Evolutionary conservation across 495 filamentous ascomycete genomes (phyloP), one percentile per base, ranked within the genome.

Genomic region (Sabuloglossum arenarium): DNA sequence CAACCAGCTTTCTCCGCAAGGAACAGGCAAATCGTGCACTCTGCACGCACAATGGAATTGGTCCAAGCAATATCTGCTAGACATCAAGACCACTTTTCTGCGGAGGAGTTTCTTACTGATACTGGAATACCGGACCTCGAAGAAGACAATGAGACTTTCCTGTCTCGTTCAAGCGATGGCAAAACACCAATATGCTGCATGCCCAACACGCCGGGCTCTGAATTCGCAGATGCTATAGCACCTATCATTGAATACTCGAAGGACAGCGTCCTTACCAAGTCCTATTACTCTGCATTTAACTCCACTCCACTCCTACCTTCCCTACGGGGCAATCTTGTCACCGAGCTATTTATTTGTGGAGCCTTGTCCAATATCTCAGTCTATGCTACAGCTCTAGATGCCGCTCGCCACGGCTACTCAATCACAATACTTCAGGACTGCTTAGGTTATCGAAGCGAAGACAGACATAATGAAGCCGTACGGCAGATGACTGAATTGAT

Each of bases 381-480:
- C 29, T 91, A 88, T 63, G 91, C 91, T 9, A 98, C 91, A 1
- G 90, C 88, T 24, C 70, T 94, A 50, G 91, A 96, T 62, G 91
- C 91, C 1, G 90, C 85, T 0, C 78, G 79, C 16, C 82, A 94
- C 65, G 91, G 91, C 12, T 82, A 91, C 60, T 76, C 79, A 25
- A 85, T 95, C 57, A 88, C 83, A 5, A 68, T 98, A 12, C 70
- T 98, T 28, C 84, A 90, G 50, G 88, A 98, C 64, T 96, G 90
- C 64, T 73, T 94, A 43, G 91, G 88, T 11, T 96, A 82, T 63
- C 80, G 89, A 42, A 79, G 72, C 61, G 75, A 80, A 54, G 67
- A 70, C 19, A 79, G 86, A 14, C 86, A 95, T 62, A 76, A 81
- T 50, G 78, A 81, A 64, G 83, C 91, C 2, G 71, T 96, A 60